These are phyloP conservation scores for Cercospora sojina DNA, from an alignment of 2,329 filamentous ascomycete species.

Conservation along the genomic window DNA sequence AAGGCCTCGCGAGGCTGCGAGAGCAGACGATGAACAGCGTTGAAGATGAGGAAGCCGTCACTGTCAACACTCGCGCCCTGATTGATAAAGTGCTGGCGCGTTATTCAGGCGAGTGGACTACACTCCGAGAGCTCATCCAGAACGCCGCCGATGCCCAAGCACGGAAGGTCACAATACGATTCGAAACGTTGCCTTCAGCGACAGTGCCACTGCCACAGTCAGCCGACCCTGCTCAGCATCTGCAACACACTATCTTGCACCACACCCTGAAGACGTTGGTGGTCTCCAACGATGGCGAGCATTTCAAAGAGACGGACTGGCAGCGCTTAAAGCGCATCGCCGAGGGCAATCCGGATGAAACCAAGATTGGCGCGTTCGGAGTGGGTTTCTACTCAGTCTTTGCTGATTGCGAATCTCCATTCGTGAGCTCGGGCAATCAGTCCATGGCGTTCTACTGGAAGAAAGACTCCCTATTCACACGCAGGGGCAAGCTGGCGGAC, in stretches of 20 bases:
- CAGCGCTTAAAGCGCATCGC: constrained; percentile 89
- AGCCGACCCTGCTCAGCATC: constrained; percentile 65
- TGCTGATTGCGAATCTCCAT: constrained; percentile 95
- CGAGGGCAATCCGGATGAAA: constrained; percentile 98
- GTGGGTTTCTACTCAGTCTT: constrained; percentile 99
- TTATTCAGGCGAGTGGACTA: constrained; percentile 92
- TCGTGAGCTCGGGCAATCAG: constrained; percentile 86
- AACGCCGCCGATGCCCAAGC: constrained; percentile 98
- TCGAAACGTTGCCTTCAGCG: constrained; percentile 84
- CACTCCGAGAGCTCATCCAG: constrained; percentile 88
- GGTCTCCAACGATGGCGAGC: constrained; percentile 86
- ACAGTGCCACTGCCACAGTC: constrained; percentile 67
- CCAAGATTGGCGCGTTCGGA: constrained; percentile 97
- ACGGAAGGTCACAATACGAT: constrained; percentile 82
- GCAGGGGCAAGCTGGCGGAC: constrained; percentile 70
- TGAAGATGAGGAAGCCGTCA: constrained; percentile 93
- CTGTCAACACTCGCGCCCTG: constrained; percentile 91
- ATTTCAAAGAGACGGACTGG: constrained; percentile 91
- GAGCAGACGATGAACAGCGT: constrained; percentile 83
- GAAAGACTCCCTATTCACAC: constrained; percentile 93
- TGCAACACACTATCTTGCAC: constrained; percentile 81
- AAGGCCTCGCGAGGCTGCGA: constrained; percentile 55
- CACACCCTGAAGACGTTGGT: constrained; percentile 85
- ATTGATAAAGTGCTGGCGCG: constrained; percentile 97
- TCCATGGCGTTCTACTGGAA: constrained; percentile 99